Percentiles rank a stretch among this genome's conserved stretches.
These are phyloP conservation scores for Penicillium silybi DNA, from an alignment of 495 filamentous ascomycete genomes.

Conservation along the genomic window DNA sequence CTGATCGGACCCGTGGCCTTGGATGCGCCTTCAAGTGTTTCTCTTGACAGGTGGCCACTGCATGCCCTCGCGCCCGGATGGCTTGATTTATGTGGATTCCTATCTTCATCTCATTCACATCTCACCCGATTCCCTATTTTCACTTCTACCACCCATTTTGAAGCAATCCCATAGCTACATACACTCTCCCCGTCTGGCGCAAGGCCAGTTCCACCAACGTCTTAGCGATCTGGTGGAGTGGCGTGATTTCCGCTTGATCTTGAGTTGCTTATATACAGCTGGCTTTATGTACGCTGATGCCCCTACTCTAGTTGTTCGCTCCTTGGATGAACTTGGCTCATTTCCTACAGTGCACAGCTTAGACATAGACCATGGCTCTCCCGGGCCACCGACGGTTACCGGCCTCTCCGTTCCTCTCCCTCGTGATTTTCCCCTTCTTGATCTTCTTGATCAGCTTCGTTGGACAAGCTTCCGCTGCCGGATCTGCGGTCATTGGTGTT, in stretches of 20 bases:
- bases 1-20: conserved; percentile 28
- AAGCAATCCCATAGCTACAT: conserved; percentile 14
- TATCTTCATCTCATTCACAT: conserved; percentile 1
- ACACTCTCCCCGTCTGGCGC: conserved; percentile 13
- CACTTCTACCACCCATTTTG: neutral
- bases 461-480: conserved; percentile 55
- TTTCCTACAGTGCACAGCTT: conserved; percentile 18
- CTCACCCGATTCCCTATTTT: neutral
- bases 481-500: conserved; percentile 79
- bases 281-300: neutral
- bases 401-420: conserved; percentile 35
- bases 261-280: conserved; percentile 11
- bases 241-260: neutral
- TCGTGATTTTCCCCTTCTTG: conserved; percentile 42
- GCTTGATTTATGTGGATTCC: conserved; percentile 9
- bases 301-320: neutral
- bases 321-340: conserved; percentile 6
- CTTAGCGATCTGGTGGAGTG: conserved; percentile 13
- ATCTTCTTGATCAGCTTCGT: conserved; percentile 54
- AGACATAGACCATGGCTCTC: conserved; percentile 48
- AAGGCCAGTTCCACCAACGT: conserved; percentile 20
- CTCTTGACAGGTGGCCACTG: conserved; percentile 41
- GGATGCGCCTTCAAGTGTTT: conserved; percentile 23
- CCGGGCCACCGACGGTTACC: conserved; percentile 42
- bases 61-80: conserved; percentile 23